Percentiles rank a stretch among this genome's conserved stretches.
phyloP scores from a whole-genome alignment of 176 grass and related monocot genomes.

The Oryza glumipatula region DNA sequence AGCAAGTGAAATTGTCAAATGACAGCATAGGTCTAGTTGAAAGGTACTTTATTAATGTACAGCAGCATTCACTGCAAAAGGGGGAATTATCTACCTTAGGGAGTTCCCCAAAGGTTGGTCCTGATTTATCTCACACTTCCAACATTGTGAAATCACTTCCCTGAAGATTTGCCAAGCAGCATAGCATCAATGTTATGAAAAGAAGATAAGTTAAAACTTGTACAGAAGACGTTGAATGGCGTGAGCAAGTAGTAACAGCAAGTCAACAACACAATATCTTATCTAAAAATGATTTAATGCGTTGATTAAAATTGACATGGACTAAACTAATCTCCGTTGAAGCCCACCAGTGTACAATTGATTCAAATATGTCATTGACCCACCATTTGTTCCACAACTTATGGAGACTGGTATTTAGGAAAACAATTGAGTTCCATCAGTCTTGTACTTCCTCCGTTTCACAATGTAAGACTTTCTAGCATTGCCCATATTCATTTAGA shows the following conservation, averaged over 20 bases:
- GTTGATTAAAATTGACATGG: not conserved
- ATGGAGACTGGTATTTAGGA: not conserved
- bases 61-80: not conserved
- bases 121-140: slow-evolving; percentile 48
- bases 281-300: slow-evolving; percentile 1
- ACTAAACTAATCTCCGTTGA: not conserved
- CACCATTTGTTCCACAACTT: not conserved
- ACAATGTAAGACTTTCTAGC: too few relatives aligned
- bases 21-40: not conserved
- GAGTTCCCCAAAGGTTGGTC: slow-evolving; percentile 39
- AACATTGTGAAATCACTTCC: slow-evolving; percentile 51
- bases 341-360: not conserved
- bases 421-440: not conserved
- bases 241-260: not conserved
- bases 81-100: slow-evolving; percentile 43
- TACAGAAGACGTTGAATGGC: not conserved
- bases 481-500: too few relatives aligned
- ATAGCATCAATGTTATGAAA: not conserved
- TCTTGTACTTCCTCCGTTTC: too few relatives aligned
- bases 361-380: not conserved
- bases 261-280: not conserved
- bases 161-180: slow-evolving; percentile 41
- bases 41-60: not conserved
- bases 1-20: slow-evolving; percentile 5
- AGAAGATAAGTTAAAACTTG: not conserved